phyloP scores from a whole-genome alignment of 2,329 filamentous ascomycete species.

The Xylariaceae sp. region DNA sequence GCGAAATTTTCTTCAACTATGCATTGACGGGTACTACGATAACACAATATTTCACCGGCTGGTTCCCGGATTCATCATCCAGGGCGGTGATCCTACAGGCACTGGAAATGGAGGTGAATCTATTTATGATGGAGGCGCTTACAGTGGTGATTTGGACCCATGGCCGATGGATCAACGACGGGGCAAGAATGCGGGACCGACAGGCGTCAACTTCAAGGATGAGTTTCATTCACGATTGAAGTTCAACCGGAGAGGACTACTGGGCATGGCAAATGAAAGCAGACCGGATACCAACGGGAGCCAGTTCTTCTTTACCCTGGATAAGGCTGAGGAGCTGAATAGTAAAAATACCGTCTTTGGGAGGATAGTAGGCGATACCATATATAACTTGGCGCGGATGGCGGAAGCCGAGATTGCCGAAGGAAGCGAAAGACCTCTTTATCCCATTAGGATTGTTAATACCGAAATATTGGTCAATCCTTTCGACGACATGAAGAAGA shows the following conservation, averaged over 20 bases:
- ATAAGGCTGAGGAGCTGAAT: slow-evolving; percentile 76
- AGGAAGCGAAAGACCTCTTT: slow-evolving; percentile 75
- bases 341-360: slow-evolving; percentile 93
- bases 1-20: slow-evolving; percentile 93
- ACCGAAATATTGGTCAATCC: slow-evolving; percentile 76
- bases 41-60: slow-evolving; percentile 91
- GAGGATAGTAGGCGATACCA: slow-evolving; percentile 84
- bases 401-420: slow-evolving; percentile 78
- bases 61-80: slow-evolving; percentile 85
- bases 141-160: slow-evolving; percentile 66
- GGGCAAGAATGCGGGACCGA: slow-evolving; percentile 55
- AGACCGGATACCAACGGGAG: slow-evolving; percentile 76
- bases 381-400: slow-evolving; percentile 94
- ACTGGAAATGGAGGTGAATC: slow-evolving; percentile 88
- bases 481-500: slow-evolving; percentile 74
- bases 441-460: slow-evolving; percentile 71
- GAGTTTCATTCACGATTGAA: slow-evolving; percentile 90
- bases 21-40: slow-evolving; percentile 92
- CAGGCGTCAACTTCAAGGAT: slow-evolving; percentile 64
- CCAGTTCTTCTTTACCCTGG: slow-evolving; percentile 95
- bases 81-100: slow-evolving; percentile 90
- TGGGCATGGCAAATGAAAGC: slow-evolving; percentile 95
- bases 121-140: slow-evolving; percentile 81
- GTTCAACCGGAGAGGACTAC: slow-evolving; percentile 81
- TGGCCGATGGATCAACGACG: slow-evolving; percentile 62